These are phyloP conservation scores for Vitis hybrid DNA, from an alignment of 177 flowering plant genomes.

Conservation along the genomic window DNA sequence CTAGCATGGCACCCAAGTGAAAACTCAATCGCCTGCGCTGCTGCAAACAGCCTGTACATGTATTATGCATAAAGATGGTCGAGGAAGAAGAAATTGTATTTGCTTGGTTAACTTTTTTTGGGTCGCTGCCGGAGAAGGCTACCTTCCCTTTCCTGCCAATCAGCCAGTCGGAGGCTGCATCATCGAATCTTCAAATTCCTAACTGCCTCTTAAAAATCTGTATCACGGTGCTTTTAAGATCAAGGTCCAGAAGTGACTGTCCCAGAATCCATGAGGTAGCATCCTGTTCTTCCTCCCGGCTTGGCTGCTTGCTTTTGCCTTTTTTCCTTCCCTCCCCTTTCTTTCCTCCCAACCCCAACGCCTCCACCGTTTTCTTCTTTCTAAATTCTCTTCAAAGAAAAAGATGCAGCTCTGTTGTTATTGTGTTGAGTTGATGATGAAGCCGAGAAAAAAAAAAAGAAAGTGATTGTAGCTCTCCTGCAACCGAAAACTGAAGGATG, in stretches of 20 bases:
- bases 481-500: conserved; percentile 38
- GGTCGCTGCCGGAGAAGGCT: conserved; percentile 43
- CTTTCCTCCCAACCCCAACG: conserved; percentile 6
- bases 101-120: conserved; percentile 34
- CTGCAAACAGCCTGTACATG: conserved; percentile 60
- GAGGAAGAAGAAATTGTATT: conserved; percentile 14
- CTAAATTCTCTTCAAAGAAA: conserved; percentile 21
- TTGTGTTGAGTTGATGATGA: conserved; percentile 41
- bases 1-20: conserved; percentile 58
- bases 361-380: conserved; percentile 14
- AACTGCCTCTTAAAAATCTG: conserved; percentile 22
- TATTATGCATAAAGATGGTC: conserved; percentile 41
- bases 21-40: conserved; percentile 55
- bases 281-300: conserved; percentile 36
- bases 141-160: conserved; percentile 27
- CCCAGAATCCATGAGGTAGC: conserved; percentile 39
- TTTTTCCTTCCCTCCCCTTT: not conserved
- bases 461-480: conserved; percentile 66
- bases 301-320: conserved; percentile 19
- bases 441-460: conserved; percentile 31
- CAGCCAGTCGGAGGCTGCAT: conserved; percentile 28
- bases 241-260: conserved; percentile 24
- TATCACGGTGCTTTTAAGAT: conserved; percentile 19
- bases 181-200: conserved; percentile 17
- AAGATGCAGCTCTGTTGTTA: conserved; percentile 40